phyloP scores from a whole-genome alignment of 176 grass and related monocot species.

The Lolium rigidum region DNA sequence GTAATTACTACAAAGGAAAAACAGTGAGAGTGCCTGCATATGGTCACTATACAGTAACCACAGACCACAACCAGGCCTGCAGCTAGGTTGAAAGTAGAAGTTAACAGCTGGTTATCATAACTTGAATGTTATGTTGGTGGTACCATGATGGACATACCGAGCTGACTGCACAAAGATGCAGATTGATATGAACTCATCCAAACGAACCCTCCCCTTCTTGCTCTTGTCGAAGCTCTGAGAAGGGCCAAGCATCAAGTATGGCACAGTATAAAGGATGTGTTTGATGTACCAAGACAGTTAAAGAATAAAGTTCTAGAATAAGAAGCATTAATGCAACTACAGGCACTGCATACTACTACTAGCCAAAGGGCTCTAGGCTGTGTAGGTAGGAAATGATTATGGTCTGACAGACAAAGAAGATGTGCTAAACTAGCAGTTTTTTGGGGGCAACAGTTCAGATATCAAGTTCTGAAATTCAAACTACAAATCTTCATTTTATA shows the following conservation, averaged over 20 bases:
- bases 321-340: background rate
- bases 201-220: slow-evolving; percentile 78
- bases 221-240: slow-evolving; percentile 88
- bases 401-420: background rate
- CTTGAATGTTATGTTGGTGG: background rate
- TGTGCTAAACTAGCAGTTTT: background rate
- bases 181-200: slow-evolving; percentile 89
- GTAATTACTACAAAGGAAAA: too few species aligned
- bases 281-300: too few species aligned
- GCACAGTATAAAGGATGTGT: too few species aligned
- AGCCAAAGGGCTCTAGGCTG: background rate
- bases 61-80: background rate
- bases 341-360: background rate
- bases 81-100: background rate
- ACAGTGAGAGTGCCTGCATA: too few species aligned
- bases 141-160: slow-evolving; percentile 52
- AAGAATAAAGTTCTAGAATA: background rate
- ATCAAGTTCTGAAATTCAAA: too few species aligned
- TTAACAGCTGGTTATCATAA: background rate
- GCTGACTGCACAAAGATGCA: slow-evolving; percentile 91
- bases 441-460: too few species aligned
- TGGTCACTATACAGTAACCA: background rate
- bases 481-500: background rate
- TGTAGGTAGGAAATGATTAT: background rate
- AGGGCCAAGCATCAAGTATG: background rate